These are phyloP conservation scores for Tetrapisispora namnaoensis DNA, from an alignment of 805 yeast genomes.

Conservation along the genomic window DNA sequence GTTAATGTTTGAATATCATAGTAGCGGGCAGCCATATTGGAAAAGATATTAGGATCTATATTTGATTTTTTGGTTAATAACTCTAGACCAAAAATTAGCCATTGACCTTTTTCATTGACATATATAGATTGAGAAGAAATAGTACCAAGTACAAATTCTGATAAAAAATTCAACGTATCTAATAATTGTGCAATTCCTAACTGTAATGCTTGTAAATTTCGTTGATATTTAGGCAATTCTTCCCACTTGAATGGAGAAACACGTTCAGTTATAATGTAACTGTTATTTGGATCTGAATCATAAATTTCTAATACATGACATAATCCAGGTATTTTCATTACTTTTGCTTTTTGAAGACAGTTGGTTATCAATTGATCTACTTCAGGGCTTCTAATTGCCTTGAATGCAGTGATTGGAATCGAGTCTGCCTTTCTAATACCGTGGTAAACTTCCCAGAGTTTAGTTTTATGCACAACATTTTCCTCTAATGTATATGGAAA, in stretches of 20 bases:
- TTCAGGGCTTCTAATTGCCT: conserved; percentile 11
- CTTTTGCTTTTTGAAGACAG: conserved; percentile 19
- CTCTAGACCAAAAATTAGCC: conserved; percentile 82
- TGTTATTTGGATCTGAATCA: conserved; percentile 19
- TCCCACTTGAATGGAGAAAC: conserved; percentile 17
- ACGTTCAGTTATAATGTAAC: conserved; percentile 22
- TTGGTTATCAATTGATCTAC: conserved; percentile 14
- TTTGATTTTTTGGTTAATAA: conserved; percentile 28
- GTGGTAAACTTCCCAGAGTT: conserved; percentile 21
- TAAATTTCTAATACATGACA: conserved; percentile 22
- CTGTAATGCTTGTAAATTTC: conserved; percentile 12
- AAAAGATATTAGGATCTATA: conserved; percentile 7
- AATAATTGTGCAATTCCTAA: conserved; percentile 21
- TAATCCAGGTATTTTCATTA: conserved; percentile 26
- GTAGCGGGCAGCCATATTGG: conserved; percentile 6
- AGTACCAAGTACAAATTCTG: conserved; percentile 52
- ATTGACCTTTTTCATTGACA: conserved; percentile 63
- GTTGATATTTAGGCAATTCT: conserved; percentile 4
- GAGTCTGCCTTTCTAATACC: conserved; percentile 24
- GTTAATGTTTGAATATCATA: conserved; percentile 6
- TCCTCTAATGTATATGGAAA: conserved; percentile 24
- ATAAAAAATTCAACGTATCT: conserved; percentile 19
- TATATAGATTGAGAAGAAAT: conserved; percentile 48
- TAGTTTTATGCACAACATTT: conserved; percentile 14
- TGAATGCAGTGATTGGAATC: conserved; percentile 21